Base-by-base conservation (phyloP, 192 early-diverging fungal genomes). In the Polychytrium aggregatum region DNA sequence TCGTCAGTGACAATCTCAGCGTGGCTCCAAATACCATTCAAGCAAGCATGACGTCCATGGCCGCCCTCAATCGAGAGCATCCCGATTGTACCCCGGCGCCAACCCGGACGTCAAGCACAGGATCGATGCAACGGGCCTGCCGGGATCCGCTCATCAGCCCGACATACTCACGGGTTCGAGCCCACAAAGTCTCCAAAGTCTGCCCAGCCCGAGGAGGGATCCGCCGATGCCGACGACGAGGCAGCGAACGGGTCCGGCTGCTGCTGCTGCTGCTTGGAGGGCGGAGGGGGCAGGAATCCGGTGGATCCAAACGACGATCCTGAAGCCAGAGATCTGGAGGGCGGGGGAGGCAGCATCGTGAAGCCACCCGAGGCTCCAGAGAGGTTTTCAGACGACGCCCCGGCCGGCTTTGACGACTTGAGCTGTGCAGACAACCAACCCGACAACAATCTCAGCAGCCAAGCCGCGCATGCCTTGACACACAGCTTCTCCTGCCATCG, bases 121-220 rank as follows among this genome's bases (percentile, higher is more conserved):
- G n/a, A n/a, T n/a, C n/a, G n/a, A n/a, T n/a, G n/a, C n/a, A n/a
- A n/a, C n/a, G n/a, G n/a, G n/a, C n/a, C n/a, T n/a, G n/a, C n/a
- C n/a, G n/a, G n/a, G n/a, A n/a, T n/a, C n/a, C n/a, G n/a, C n/a
- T n/a, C n/a, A n/a, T n/a, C n/a, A n/a, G n/a, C n/a, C n/a, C n/a
- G n/a, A n/a, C n/a, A n/a, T n/a, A n/a, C n/a, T n/a, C n/a, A n/a
- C n/a, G n/a, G n/a, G n/a, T n/a, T n/a, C n/a, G n/a, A n/a, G n/a
- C n/a, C n/a, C 42, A 44, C 42, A 43, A 65, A 65, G 37, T 65
- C 63, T 18, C 57, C 57, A 56, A 65, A 65, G 50, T 61, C 59
- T 29, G 48, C 57, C 57, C 57, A 60, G 21, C 55, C 55, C 28
- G 62, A 44, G 11, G 17, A 28, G 21, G 25, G 41, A 28, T 28